Base-by-base conservation (phyloP, 192 early-diverging fungal species). In the Rhizoclosmatium globosum region DNA sequence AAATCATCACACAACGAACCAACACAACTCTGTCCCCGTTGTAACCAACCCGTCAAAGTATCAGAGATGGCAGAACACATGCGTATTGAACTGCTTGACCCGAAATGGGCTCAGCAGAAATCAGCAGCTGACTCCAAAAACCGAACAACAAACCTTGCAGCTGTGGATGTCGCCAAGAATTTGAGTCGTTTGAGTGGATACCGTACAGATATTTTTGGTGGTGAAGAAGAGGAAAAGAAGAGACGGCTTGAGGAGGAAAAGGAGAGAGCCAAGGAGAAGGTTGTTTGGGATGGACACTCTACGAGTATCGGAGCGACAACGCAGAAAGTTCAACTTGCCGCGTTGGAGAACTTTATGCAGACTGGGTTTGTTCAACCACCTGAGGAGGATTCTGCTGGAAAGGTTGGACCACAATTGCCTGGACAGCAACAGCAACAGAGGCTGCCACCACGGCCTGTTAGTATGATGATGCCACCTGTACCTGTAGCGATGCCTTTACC, bases 31-130 rank as follows among this genome's bases (percentile, higher is more conserved):
- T 99, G 97, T 87, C 95, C 95, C 69, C 90, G 93, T 39, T 99
- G 97, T 86, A 83, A 88, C 44, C 91, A 92, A 62, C 85, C 94
- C 15, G 91, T 99, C 72, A 93, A 92, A 3, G 86, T 91, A 1
- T 89, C 92, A 47, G 94, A 99, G 80, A 94, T 99, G 91, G 94
- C 92, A 42, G 94, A 98, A 84, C 97, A 99, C 80, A 91, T 98
- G 67, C 93, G 95, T 42, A 94, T 99, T 44, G 96, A 97, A 80
- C 88, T 99, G n/a, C 84, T 98, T 68, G 97, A 99, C 83, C 96
- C 96, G 41, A 89, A 92, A 67, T 97, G 94, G 93, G 94, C 94
- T 82, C 95, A 97, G 77, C 92, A 96, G 77, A 92, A 91, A 48
- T 84, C 88, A 7, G 89, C 91, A 1, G 91, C 90, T 42, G 93